phyloP scores from a whole-genome alignment of 805 yeast genomes.

The Lipomyces chichibuensis region DNA sequence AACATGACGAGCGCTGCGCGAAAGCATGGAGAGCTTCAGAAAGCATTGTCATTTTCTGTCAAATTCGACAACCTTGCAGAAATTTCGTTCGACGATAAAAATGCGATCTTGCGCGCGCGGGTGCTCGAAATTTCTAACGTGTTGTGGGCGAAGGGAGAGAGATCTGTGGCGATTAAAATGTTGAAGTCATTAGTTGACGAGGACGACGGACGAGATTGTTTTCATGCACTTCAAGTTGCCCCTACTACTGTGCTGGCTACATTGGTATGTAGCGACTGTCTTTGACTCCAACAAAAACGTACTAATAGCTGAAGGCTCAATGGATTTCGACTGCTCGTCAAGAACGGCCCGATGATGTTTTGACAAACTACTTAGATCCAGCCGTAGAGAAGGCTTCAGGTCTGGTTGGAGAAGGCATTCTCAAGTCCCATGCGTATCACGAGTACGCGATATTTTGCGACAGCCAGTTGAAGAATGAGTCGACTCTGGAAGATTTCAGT shows the following conservation, averaged over 20 bases:
- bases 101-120: slow-evolving; percentile 37
- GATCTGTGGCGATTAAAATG: slow-evolving; percentile 59
- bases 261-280: slow-evolving; percentile 15
- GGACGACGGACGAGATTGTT: background rate
- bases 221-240: slow-evolving; percentile 14
- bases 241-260: slow-evolving; percentile 20
- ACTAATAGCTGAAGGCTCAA: slow-evolving; percentile 45
- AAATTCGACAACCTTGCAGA: slow-evolving; percentile 32
- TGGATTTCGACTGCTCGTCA: slow-evolving; percentile 77
- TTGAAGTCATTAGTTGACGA: slow-evolving; percentile 44
- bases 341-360: slow-evolving; percentile 63
- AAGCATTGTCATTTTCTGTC: slow-evolving; percentile 37
- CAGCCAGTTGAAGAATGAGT: slow-evolving; percentile 55
- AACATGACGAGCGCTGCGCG: slow-evolving; percentile 23
- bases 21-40: slow-evolving; percentile 34
- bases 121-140: slow-evolving; percentile 60
- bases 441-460: slow-evolving; percentile 76
- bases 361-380: slow-evolving; percentile 59
- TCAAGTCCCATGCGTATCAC: slow-evolving; percentile 50
- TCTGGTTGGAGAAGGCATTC: slow-evolving; percentile 45
- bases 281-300: background rate
- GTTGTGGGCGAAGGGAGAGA: slow-evolving; percentile 66
- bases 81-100: background rate
- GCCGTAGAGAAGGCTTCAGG: slow-evolving; percentile 42
- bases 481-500: slow-evolving; percentile 51